phyloP scores from a whole-genome alignment of 345 rosid species.

The sweet orange (Citrus sinensis) region DNA sequence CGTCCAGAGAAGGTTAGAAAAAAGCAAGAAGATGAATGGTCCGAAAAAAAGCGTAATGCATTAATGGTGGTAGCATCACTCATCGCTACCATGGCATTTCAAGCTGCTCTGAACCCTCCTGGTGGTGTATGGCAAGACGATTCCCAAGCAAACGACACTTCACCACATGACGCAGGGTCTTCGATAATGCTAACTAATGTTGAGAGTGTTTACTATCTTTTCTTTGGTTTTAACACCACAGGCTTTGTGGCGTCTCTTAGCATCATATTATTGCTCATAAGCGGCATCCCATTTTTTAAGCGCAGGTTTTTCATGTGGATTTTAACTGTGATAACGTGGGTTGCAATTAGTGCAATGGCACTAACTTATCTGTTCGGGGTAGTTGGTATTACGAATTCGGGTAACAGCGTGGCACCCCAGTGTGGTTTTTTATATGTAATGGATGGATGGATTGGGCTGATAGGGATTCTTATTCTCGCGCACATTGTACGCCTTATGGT shows the following conservation, averaged over 20 bases:
- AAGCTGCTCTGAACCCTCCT: constrained; percentile 23
- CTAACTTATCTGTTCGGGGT: too few relatives aligned
- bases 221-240: constrained; percentile 12
- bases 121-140: constrained; percentile 23
- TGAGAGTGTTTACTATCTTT: neutral
- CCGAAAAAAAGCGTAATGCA: constrained; percentile 9
- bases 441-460: too few relatives aligned
- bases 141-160: neutral
- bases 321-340: too few relatives aligned
- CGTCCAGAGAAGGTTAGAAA: too few relatives aligned
- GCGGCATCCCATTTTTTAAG: too few relatives aligned
- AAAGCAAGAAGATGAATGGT: neutral
- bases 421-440: too few relatives aligned
- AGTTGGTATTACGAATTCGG: too few relatives aligned
- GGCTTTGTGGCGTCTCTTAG: constrained; percentile 25
- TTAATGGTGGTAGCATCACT: constrained; percentile 34
- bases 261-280: constrained; percentile 8
- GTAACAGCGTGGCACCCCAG: fast-evolving
- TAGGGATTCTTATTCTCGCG: too few relatives aligned
- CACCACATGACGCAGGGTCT: neutral
- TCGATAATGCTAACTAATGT: neutral
- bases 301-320: too few relatives aligned
- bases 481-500: too few relatives aligned
- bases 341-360: too few relatives aligned
- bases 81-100: constrained; percentile 33